Conservation (phyloP, 2,329 filamentous ascomycete genomes). For the Alternaria arbusti region DNA sequence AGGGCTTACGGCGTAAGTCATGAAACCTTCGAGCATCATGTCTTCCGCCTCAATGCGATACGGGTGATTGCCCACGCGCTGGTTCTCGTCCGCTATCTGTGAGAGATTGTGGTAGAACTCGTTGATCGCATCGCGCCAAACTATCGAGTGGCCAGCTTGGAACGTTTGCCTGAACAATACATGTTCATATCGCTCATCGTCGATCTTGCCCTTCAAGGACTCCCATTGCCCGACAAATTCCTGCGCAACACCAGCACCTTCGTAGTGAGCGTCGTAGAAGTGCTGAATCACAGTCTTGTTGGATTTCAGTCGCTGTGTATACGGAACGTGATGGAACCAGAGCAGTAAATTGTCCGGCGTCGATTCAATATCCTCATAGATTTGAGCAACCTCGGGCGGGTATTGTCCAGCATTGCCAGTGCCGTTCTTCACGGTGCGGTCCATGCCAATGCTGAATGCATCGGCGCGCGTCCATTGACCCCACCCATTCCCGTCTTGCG, state of each 20-base stretch:
- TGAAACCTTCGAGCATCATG: conserved; percentile 68
- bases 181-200: conserved; percentile 65
- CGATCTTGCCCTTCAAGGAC: conserved; percentile 62
- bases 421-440: conserved; percentile 71
- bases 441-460: conserved; percentile 68
- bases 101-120: conserved; percentile 69
- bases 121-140: conserved; percentile 73
- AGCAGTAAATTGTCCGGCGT: conserved; percentile 72
- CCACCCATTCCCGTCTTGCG: conserved; percentile 71
- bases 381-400: conserved; percentile 62
- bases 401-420: conserved; percentile 72
- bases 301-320: conserved; percentile 66
- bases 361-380: conserved; percentile 66
- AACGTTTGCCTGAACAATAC: conserved; percentile 65
- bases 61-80: conserved; percentile 66
- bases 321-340: conserved; percentile 78
- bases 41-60: conserved; percentile 73
- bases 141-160: conserved; percentile 72
- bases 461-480: conserved; percentile 76
- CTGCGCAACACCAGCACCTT: conserved; percentile 66
- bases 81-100: conserved; percentile 62
- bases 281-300: conserved; percentile 73
- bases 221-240: conserved; percentile 64
- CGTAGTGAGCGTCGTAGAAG: conserved; percentile 69
- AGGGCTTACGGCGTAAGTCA: conserved; percentile 60